These are phyloP conservation scores for Chalciporus chontae DNA, from an alignment of 768 basidiomycete genomes.

Conservation along the genomic window DNA sequence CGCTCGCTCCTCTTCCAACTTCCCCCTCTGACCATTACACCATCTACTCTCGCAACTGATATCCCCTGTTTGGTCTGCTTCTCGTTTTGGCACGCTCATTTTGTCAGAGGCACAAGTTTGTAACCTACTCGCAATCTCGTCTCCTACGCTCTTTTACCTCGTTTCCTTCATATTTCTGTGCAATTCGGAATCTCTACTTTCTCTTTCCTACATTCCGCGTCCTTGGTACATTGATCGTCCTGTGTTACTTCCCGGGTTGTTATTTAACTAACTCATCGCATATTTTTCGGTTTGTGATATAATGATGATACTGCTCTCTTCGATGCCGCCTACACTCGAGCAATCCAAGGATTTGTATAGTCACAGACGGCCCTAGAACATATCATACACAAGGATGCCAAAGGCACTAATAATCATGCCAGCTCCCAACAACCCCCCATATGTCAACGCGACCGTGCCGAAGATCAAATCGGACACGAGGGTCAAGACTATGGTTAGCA, in stretches of 20 bases:
- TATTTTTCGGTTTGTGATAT: conserved; percentile 41
- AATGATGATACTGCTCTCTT: conserved; percentile 36
- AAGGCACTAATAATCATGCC: conserved; percentile 81
- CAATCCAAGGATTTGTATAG: background rate
- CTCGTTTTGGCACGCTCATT: conserved; percentile 23
- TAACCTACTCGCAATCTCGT: conserved; percentile 31
- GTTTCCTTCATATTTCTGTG: conserved; percentile 17
- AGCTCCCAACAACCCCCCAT: conserved; percentile 74
- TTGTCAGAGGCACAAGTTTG: conserved; percentile 29
- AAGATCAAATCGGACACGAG: conserved; percentile 76
- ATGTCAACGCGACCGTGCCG: conserved; percentile 59
- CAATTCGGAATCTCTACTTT: conserved; percentile 11
- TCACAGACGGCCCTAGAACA: no score
- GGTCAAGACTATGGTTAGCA: conserved; percentile 93
- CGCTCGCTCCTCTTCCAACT: conserved; percentile 18
- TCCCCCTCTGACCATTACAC: conserved; percentile 23
- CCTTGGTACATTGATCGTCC: conserved; percentile 15
- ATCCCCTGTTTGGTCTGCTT: conserved; percentile 19
- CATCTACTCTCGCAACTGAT: conserved; percentile 30
- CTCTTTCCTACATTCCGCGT: conserved; percentile 8
- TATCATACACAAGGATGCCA: conserved; percentile 71
- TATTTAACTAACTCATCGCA: conserved; percentile 35
- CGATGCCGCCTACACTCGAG: background rate
- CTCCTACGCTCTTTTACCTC: conserved; percentile 27
- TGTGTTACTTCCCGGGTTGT: conserved; percentile 24